phyloP scores from a whole-genome alignment of 2,329 filamentous ascomycete species.

The Fusarium sp. region DNA sequence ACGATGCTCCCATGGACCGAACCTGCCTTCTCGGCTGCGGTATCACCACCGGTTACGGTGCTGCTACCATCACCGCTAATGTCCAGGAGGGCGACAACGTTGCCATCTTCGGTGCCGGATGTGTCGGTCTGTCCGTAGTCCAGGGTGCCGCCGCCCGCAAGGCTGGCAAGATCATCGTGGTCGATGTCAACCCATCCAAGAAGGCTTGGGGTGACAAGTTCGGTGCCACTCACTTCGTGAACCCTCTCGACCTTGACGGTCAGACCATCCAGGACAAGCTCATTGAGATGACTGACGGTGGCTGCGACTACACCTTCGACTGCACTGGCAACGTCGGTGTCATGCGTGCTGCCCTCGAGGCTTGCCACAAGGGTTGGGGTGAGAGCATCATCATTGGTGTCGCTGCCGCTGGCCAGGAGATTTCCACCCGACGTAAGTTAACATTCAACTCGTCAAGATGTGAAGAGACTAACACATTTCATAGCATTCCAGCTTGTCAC shows the following conservation, averaged over 20 bases:
- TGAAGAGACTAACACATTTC: constrained; percentile 41
- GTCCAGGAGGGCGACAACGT: constrained; percentile 91
- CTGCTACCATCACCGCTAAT: constrained; percentile 91
- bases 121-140: constrained; percentile 94
- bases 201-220: constrained; percentile 95
- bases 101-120: constrained; percentile 94
- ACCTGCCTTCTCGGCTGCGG: constrained; percentile 97
- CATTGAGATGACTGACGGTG: constrained; percentile 97
- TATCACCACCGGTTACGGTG: constrained; percentile 98
- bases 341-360: constrained; percentile 95
- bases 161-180: constrained; percentile 80
- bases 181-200: constrained; percentile 86
- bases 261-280: constrained; percentile 92
- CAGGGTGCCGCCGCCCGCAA: constrained; percentile 91
- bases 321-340: constrained; percentile 97
- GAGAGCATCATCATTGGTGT: constrained; percentile 98
- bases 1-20: constrained; percentile 92
- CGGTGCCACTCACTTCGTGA: constrained; percentile 96
- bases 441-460: not conserved
- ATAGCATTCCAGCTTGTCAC: constrained; percentile 98
- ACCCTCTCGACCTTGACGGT: constrained; percentile 82
- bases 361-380: constrained; percentile 99
- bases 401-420: constrained; percentile 95
- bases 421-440: constrained; percentile 87
- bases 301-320: constrained; percentile 99